A percentile compares a stretch with the other conserved stretches of the same genome.
Conservation (phyloP, 2,329 filamentous ascomycete species). For the Nannizziopsis arthrosporioides region DNA sequence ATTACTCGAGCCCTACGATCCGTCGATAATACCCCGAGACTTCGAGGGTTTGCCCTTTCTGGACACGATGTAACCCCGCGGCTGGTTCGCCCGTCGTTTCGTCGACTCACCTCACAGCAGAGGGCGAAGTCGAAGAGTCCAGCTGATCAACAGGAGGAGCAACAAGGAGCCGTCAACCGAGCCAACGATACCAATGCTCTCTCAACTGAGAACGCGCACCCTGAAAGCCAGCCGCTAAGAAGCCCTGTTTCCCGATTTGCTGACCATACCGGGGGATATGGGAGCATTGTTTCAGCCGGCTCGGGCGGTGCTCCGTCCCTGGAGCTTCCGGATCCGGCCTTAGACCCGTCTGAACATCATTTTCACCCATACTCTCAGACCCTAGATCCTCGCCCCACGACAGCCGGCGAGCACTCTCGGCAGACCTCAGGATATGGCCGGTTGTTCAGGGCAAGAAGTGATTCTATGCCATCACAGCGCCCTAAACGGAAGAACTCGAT, state of each 20-base stretch:
- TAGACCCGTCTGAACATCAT: slow-evolving; percentile 34
- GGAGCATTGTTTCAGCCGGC: slow-evolving; percentile 44
- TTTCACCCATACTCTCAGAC: slow-evolving; percentile 9
- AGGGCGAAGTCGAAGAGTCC: slow-evolving; percentile 16
- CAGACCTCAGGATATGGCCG: slow-evolving; percentile 11
- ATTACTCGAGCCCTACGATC: slow-evolving; percentile 59
- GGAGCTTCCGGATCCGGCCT: slow-evolving; percentile 51
- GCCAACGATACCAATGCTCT: not conserved
- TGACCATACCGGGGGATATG: slow-evolving; percentile 43
- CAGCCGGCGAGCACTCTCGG: slow-evolving; percentile 8
- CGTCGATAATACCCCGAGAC: slow-evolving; percentile 42
- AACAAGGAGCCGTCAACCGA: not conserved
- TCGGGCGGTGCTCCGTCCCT: slow-evolving; percentile 39
- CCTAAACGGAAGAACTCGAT: slow-evolving; percentile 23
- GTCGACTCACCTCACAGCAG: slow-evolving; percentile 16
- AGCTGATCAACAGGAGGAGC: not conserved
- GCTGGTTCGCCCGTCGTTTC: slow-evolving; percentile 12
- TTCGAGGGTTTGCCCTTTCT: slow-evolving; percentile 22
- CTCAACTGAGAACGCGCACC: slow-evolving; percentile 18
- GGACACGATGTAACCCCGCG: slow-evolving; percentile 14
- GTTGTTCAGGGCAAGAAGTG: slow-evolving; percentile 16
- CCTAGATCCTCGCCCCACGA: slow-evolving; percentile 9
- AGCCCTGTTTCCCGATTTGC: slow-evolving; percentile 27
- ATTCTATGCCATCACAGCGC: slow-evolving; percentile 21
- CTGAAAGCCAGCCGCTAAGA: slow-evolving; percentile 28